Evolutionary conservation across 108 stramenopile genomes (phyloP).

Genomic region (Skeletonema marinoi): DNA sequence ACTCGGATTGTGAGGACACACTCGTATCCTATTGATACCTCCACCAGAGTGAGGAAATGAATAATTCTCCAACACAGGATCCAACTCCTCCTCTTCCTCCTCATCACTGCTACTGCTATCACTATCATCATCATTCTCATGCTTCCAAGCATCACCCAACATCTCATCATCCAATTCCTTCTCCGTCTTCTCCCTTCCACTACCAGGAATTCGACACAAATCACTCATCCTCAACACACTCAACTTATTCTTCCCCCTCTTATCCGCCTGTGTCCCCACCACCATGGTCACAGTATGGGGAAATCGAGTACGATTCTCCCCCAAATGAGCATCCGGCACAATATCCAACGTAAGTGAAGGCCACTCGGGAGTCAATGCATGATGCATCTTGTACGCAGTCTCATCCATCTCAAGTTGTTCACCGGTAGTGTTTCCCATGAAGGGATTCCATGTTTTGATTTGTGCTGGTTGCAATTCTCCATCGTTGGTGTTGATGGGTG

Average conservation of each 20-base stretch:
- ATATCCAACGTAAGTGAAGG: slow-evolving; percentile 94
- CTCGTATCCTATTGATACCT: slow-evolving; percentile 94
- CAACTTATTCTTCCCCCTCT: slow-evolving; percentile 75
- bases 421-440: slow-evolving; percentile 27
- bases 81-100: slow-evolving; percentile 82
- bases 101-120: slow-evolving; percentile 47
- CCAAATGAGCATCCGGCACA: slow-evolving; percentile 78
- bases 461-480: not conserved
- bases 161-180: slow-evolving; percentile 76
- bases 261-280: slow-evolving; percentile 93
- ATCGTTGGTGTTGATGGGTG: slow-evolving; percentile 17
- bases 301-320: slow-evolving; percentile 82
- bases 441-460: slow-evolving; percentile 40
- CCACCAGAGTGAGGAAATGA: slow-evolving; percentile 77
- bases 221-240: slow-evolving; percentile 89
- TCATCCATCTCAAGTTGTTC: slow-evolving; percentile 93
- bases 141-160: slow-evolving; percentile 84
- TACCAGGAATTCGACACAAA: slow-evolving; percentile 61
- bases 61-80: slow-evolving; percentile 89
- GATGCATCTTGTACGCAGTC: slow-evolving; percentile 97
- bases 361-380: slow-evolving; percentile 93
- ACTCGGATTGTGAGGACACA: slow-evolving; percentile 88
- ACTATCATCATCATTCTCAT: slow-evolving; percentile 40
- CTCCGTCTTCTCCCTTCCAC: slow-evolving; percentile 58
- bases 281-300: slow-evolving; percentile 90